A percentile compares a stretch with the other conserved stretches of the same genome.
Conservation (phyloP, 805 yeast species). For the Suhomyces faveliae region DNA sequence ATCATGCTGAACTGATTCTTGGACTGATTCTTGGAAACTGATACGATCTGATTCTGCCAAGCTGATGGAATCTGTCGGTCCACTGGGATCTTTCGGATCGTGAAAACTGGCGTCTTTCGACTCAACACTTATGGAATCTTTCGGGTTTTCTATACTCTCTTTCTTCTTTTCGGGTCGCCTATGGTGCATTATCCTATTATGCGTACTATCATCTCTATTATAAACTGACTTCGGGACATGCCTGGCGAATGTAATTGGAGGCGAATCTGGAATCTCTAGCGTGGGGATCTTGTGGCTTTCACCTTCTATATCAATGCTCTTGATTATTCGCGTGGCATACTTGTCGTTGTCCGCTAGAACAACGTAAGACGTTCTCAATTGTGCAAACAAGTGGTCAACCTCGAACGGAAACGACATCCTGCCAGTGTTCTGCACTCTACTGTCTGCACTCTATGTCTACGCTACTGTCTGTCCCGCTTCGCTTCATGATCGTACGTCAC, state of each 20-base stretch:
- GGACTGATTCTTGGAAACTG: no score
- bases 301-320: slow-evolving; percentile 11
- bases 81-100: no score
- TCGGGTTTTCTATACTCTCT: no score
- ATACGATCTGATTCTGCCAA: no score
- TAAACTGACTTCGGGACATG: slow-evolving; percentile 18
- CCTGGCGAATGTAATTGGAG: slow-evolving; percentile 32
- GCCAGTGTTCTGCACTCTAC: no score
- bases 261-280: slow-evolving; percentile 20
- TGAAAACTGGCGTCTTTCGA: no score
- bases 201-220: not conserved
- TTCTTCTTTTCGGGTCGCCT: not conserved
- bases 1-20: no score
- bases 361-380: slow-evolving; percentile 27
- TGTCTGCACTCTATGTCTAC: not conserved
- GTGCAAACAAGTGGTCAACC: slow-evolving; percentile 27
- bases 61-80: no score
- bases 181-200: not conserved
- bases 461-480: not conserved
- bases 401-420: slow-evolving; percentile 44
- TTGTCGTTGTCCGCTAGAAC: slow-evolving; percentile 24
- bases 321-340: slow-evolving; percentile 20
- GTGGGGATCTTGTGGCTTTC: not conserved
- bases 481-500: no score
- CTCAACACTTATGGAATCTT: no score